Base-by-base conservation (phyloP, 139 green algal species). In the Picochlorum sp. region DNA sequence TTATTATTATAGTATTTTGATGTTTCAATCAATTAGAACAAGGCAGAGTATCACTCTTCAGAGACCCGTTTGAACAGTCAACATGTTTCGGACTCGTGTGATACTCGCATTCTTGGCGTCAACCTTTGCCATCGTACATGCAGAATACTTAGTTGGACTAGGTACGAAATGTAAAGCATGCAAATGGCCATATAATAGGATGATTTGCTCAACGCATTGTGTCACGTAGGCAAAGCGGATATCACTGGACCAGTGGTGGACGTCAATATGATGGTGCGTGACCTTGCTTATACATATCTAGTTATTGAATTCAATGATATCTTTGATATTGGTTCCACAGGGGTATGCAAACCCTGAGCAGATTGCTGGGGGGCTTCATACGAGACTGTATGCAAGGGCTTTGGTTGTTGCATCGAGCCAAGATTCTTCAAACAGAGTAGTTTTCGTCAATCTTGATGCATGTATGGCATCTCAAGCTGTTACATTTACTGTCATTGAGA, bases 381-480 rank as follows among this genome's bases (percentile, higher is more conserved):
- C 74, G 2, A 74, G 88, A 1, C 77, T 94, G 23, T 90, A 75
- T 65, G 80, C 88, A 2, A 63, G 88, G 13, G 82, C 88, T 5
- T 88, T 87, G 15, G 54, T 92, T 7, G 77, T 93, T 23, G 83
- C 67, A 16, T 72, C 85, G 16, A n/a, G 26, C 0, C 26, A 55
- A 3, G 37, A 82, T 15, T 38, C 73, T 71, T 85, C 79, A 31
- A 71, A 74, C 11, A 72, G 87, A 21, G 77, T 90, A 21, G 80
- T 83, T 1, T 95, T 90, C 63, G 88, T 95, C 4, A 88, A 81
- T 63, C 57, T 90, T 45, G 88, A 95, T 49, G 86, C 88, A 7
- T 91, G 88, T 73, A 95, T 95, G 88, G 81, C 81, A 9, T 84
- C 83, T 2, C 88, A 95, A 71, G 79, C 79, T 11, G 86, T 95